A percentile compares a stretch with the other conserved stretches of the same genome.
These are phyloP conservation scores for Helotiales sp. DNA, from an alignment of 2,329 filamentous ascomycete genomes.

Conservation along the genomic window DNA sequence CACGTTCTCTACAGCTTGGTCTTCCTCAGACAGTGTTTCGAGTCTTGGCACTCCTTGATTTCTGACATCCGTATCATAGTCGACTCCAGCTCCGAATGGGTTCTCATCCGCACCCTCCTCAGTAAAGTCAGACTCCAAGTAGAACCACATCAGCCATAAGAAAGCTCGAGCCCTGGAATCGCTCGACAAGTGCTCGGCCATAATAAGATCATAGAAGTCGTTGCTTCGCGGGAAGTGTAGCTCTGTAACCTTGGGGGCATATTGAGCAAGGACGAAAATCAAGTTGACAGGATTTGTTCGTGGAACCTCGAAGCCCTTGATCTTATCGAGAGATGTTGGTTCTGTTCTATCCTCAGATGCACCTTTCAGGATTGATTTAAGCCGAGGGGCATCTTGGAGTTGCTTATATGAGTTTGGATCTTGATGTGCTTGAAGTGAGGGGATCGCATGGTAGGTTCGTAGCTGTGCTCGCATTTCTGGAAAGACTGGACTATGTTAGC, in stretches of 20 bases:
- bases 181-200: conserved; percentile 83
- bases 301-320: conserved; percentile 69
- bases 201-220: conserved; percentile 96
- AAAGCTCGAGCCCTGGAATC: conserved; percentile 83
- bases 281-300: conserved; percentile 96
- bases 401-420: conserved; percentile 97
- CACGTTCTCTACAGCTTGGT: conserved; percentile 70
- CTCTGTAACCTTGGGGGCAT: conserved; percentile 88
- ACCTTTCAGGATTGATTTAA: conserved; percentile 97
- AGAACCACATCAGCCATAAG: conserved; percentile 99
- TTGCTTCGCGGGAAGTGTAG: conserved; percentile 81
- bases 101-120: conserved; percentile 86
- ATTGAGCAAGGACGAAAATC: conserved; percentile 90
- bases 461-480: conserved; percentile 98
- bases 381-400: conserved; percentile 88
- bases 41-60: conserved; percentile 71
- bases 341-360: conserved; percentile 90
- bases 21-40: conserved; percentile 62
- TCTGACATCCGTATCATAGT: conserved; percentile 63
- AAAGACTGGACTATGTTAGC: conserved; percentile 67
- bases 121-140: conserved; percentile 93
- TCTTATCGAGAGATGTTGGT: conserved; percentile 78
- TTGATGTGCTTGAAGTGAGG: conserved; percentile 90
- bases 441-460: conserved; percentile 96
- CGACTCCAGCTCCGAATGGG: conserved; percentile 76